Evolutionary conservation across 2,329 filamentous ascomycete genomes (phyloP).

Genomic region (Colletotrichum simmondsii): DNA sequence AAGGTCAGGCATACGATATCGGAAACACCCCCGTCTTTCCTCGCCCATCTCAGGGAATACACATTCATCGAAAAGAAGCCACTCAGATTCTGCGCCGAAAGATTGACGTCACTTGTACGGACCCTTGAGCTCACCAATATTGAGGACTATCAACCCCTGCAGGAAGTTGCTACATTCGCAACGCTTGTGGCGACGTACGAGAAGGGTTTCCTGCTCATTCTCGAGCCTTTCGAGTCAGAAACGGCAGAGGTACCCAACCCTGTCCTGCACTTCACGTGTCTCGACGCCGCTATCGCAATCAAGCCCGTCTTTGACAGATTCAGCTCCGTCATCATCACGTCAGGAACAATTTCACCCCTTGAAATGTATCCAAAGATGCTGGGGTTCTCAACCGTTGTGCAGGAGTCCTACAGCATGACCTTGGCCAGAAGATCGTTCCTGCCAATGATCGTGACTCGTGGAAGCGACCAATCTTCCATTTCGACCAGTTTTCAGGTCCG

Average conservation of each 20-base stretch:
- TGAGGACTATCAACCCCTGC: slow-evolving; percentile 95
- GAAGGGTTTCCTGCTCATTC: slow-evolving; percentile 92
- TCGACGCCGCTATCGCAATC: slow-evolving; percentile 97
- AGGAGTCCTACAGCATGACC: slow-evolving; percentile 98
- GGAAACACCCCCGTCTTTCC: slow-evolving; percentile 93
- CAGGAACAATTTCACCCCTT: slow-evolving; percentile 93
- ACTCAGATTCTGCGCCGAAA: slow-evolving; percentile 91
- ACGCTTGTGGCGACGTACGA: slow-evolving; percentile 97
- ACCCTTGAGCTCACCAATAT: slow-evolving; percentile 97
- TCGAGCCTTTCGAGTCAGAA: slow-evolving; percentile 97
- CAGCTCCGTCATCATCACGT: slow-evolving; percentile 98
- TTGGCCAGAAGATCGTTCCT: slow-evolving; percentile 94
- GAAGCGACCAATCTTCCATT: slow-evolving; percentile 92
- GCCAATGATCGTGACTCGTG: slow-evolving; percentile 96
- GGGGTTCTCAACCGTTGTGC: slow-evolving; percentile 89
- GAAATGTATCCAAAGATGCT: slow-evolving; percentile 99
- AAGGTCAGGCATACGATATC: slow-evolving; percentile 98
- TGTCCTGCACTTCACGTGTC: slow-evolving; percentile 94
- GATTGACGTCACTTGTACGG: slow-evolving; percentile 91
- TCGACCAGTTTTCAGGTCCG: slow-evolving; percentile 95
- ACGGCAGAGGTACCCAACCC: slow-evolving; percentile 96
- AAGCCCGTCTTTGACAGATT: slow-evolving; percentile 98
- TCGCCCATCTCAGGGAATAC: slow-evolving; percentile 91
- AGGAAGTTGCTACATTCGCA: slow-evolving; percentile 97
- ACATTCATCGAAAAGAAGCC: slow-evolving; percentile 99